Percentiles rank a stretch among this genome's conserved stretches.
Evolutionary conservation across 2,329 filamentous ascomycete species (phyloP).

Genomic region (Setomelanomma holmii): DNA sequence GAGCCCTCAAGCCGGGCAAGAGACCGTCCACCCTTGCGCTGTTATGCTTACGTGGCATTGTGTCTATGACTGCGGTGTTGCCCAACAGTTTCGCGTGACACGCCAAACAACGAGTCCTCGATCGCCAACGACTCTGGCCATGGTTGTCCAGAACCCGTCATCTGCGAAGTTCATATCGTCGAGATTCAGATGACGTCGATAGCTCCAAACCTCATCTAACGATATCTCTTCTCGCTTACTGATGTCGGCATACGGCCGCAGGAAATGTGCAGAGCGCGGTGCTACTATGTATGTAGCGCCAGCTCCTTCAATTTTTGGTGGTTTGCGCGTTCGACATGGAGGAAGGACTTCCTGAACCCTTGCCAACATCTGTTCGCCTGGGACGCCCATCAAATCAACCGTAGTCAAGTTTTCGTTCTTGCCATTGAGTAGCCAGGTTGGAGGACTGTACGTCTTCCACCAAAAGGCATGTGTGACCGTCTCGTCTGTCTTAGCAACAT

Average conservation of each 20-base stretch:
- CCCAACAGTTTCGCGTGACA: conserved; percentile 49
- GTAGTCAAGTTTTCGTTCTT: conserved; percentile 76
- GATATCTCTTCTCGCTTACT: conserved; percentile 55
- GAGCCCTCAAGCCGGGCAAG: too few relatives aligned
- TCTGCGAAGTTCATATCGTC: conserved; percentile 82
- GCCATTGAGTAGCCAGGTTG: conserved; percentile 79
- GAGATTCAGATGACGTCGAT: conserved; percentile 73
- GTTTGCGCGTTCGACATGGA: conserved; percentile 36
- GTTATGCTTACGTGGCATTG: too few relatives aligned
- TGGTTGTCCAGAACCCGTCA: conserved; percentile 76
- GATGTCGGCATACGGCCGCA: conserved; percentile 61
- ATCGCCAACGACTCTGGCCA: conserved; percentile 67
- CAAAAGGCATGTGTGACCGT: conserved; percentile 74
- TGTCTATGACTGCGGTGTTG: background rate
- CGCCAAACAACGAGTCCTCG: conserved; percentile 56
- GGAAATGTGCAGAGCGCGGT: conserved; percentile 73
- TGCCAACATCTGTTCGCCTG: conserved; percentile 65
- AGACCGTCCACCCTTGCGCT: too few relatives aligned
- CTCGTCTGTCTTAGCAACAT: conserved; percentile 71
- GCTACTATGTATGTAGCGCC: conserved; percentile 69
- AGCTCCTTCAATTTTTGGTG: conserved; percentile 57
- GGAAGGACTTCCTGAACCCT: conserved; percentile 66
- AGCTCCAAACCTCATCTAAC: conserved; percentile 74
- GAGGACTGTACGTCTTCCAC: conserved; percentile 88
- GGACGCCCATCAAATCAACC: conserved; percentile 76